These are phyloP conservation scores for Coemansia sp. DNA, from an alignment of 192 early-diverging fungal genomes.

Conservation along the genomic window DNA sequence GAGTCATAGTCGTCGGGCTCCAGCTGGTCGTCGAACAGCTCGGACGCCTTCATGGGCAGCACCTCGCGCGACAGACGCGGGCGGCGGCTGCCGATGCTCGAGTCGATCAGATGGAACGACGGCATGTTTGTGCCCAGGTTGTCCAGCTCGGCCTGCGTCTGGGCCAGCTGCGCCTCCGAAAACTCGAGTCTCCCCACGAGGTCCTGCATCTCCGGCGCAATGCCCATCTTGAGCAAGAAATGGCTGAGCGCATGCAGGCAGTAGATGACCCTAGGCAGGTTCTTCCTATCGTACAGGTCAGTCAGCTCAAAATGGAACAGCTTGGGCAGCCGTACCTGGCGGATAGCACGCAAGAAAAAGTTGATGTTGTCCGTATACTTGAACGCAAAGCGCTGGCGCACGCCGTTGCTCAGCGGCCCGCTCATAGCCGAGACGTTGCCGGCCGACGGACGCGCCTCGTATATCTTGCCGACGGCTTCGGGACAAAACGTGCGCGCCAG, in stretches of 20 bases:
- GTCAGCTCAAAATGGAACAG: slow-evolving; percentile 97
- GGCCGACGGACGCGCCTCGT: slow-evolving; percentile 49
- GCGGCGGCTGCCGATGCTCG: slow-evolving; percentile 39
- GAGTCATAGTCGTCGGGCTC: slow-evolving; percentile 16
- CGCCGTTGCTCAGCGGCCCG: slow-evolving; percentile 20
- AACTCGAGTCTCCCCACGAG: slow-evolving; percentile 90
- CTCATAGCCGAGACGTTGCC: slow-evolving; percentile 4
- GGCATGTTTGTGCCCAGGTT: slow-evolving; percentile 80
- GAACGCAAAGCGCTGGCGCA: slow-evolving; percentile 73
- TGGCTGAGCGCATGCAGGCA: slow-evolving; percentile 97
- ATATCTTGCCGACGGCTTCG: slow-evolving; percentile 79
- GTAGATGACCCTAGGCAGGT: slow-evolving; percentile 98
- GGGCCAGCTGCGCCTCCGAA: slow-evolving; percentile 62
- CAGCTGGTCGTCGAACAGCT: slow-evolving; percentile 26
- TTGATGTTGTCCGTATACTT: slow-evolving; percentile 98
- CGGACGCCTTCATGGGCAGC: slow-evolving; percentile 37
- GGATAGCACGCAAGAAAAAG: slow-evolving; percentile 80
- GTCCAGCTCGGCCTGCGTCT: slow-evolving; percentile 80
- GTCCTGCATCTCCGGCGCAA: slow-evolving; percentile 88
- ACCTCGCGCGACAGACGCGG: slow-evolving; percentile 47
- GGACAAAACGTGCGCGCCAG: slow-evolving; percentile 83
- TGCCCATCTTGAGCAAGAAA: slow-evolving; percentile 76
- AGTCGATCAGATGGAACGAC: slow-evolving; percentile 81
- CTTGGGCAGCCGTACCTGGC: slow-evolving; percentile 76
- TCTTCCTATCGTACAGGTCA: slow-evolving; percentile 98